Conservation (phyloP, 75 land plant genomes). For the Pseudotsuga menziesii region DNA sequence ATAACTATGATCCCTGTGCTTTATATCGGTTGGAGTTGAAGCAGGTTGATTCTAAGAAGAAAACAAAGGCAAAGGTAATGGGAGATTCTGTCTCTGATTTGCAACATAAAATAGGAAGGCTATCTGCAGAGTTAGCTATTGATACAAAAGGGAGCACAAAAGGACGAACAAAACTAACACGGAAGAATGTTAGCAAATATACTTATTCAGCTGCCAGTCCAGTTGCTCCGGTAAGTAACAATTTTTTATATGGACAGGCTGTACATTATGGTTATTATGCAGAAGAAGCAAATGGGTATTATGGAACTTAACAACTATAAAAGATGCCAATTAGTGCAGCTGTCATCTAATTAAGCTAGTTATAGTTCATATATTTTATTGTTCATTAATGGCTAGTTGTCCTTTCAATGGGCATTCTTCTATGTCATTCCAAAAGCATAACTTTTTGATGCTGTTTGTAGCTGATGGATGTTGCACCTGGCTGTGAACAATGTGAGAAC, state of each 20-base stretch:
- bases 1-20: constrained; percentile 68
- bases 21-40: constrained; percentile 86
- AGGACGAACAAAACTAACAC: constrained; percentile 29
- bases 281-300: constrained; percentile 28
- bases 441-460: no score
- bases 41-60: constrained; percentile 75
- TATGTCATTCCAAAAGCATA: no score
- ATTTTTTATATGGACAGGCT: constrained; percentile 20
- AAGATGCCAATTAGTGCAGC: no score
- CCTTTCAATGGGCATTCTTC: no score
- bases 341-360: no score
- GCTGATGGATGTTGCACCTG: no score
- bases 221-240: constrained; percentile 12
- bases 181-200: constrained; percentile 20
- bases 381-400: no score
- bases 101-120: constrained; percentile 82
- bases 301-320: neutral
- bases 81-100: constrained; percentile 61
- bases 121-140: constrained; percentile 44
- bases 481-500: no score
- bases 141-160: constrained; percentile 37
- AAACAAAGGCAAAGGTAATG: constrained; percentile 47
- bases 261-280: constrained; percentile 25
- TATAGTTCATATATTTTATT: no score
- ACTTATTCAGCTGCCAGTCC: constrained; percentile 13